phyloP scores from a whole-genome alignment of 2,329 filamentous ascomycete genomes.

The Dactylellina leptospora region DNA sequence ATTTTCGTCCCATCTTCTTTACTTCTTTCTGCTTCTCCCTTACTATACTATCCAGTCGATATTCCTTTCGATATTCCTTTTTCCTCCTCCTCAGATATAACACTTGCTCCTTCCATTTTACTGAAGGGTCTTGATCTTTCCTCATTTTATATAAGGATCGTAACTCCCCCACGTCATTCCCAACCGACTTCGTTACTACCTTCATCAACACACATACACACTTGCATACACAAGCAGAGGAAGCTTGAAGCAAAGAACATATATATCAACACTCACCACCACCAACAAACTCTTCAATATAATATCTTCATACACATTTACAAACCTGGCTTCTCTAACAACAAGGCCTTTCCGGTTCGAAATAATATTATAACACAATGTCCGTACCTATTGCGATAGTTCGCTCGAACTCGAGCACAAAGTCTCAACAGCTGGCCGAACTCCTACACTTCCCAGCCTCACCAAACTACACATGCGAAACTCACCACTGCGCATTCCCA shows the following conservation, averaged over 20 bases:
- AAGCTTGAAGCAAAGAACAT: neutral
- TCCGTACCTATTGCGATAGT: conserved; percentile 51
- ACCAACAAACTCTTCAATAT: too few species aligned
- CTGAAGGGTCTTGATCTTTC: conserved; percentile 19
- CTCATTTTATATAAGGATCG: conserved; percentile 52
- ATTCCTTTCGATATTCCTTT: conserved; percentile 32
- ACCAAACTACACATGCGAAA: conserved; percentile 51
- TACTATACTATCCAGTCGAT: conserved; percentile 8
- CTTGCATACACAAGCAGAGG: neutral
- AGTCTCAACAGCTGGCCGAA: conserved; percentile 48
- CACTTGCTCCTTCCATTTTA: conserved; percentile 44
- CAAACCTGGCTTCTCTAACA: conserved; percentile 13
- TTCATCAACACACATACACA: conserved; percentile 10
- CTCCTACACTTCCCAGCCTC: conserved; percentile 49
- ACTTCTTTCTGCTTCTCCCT: conserved; percentile 27
- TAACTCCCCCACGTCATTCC: conserved; percentile 52
- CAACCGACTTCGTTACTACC: conserved; percentile 19
- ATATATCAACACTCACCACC: neutral
- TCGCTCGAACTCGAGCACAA: conserved; percentile 53
- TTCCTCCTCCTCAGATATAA: conserved; percentile 45
- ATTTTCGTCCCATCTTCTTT: conserved; percentile 54
- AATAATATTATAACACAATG: conserved; percentile 38
- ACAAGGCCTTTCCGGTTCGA: too few species aligned
- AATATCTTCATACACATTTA: neutral
- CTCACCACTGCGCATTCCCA: conserved; percentile 53